phyloP scores from a whole-genome alignment of 108 stramenopile genomes.

The Nitzschia putrida region DNA sequence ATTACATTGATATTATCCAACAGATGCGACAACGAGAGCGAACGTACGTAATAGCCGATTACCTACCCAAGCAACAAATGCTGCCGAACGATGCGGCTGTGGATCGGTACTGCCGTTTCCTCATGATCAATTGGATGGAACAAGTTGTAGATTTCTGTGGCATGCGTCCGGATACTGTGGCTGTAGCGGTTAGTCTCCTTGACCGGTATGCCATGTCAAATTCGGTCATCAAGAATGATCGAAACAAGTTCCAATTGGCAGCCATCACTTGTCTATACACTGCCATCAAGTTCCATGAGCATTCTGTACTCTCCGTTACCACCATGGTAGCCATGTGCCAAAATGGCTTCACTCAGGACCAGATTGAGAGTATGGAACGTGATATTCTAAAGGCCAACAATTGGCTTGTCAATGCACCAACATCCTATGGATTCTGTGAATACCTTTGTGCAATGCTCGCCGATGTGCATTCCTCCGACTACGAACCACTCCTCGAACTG shows the following conservation, averaged over 20 bases:
- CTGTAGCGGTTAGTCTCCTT: conserved; percentile 57
- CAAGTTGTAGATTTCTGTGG: conserved; percentile 54
- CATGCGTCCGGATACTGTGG: conserved; percentile 56
- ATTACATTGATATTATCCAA: background rate
- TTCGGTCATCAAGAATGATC: conserved; percentile 34
- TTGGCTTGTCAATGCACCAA: conserved; percentile 28
- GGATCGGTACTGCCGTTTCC: conserved; percentile 56
- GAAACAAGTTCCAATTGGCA: conserved; percentile 59
- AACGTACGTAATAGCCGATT: conserved; percentile 9
- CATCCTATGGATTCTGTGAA: conserved; percentile 6
- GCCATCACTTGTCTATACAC: conserved; percentile 61
- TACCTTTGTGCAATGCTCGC: conserved; percentile 9
- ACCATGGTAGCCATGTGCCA: conserved; percentile 7
- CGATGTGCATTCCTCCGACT: background rate
- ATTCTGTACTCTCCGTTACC: background rate
- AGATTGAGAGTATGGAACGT: conserved; percentile 27
- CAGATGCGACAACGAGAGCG: conserved; percentile 3
- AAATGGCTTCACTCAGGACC: conserved; percentile 3
- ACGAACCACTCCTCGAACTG: conserved; percentile 14
- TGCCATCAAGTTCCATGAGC: conserved; percentile 63
- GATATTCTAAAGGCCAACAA: conserved; percentile 13
- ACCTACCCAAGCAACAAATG: background rate
- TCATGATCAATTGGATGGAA: conserved; percentile 63
- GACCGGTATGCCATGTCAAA: conserved; percentile 50
- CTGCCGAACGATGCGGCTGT: conserved; percentile 5